Base-by-base conservation (phyloP, 148 eudicot genomes). In the Cornus controversa region DNA sequence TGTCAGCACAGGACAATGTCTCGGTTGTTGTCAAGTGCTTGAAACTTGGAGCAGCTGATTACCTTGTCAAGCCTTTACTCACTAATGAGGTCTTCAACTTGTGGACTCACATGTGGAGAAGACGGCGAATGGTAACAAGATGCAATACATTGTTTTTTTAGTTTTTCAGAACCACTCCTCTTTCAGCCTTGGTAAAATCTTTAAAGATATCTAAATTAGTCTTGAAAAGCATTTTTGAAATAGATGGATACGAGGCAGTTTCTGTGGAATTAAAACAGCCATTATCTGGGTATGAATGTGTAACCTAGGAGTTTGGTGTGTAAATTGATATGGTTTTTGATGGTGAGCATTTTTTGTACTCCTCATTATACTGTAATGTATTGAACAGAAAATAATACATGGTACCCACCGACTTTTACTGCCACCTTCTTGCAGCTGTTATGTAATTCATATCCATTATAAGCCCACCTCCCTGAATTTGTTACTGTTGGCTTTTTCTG, bases 41-140 rank as follows among this genome's bases (percentile, higher is more conserved):
- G 87, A 96, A 96, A 80, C 85, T 93, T 80, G 99, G 99, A 79
- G 99, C 99, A 73, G 99, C 99, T 72, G 98, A 96, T 88, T 96
- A 90, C 84, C 98, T 96, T 71, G 98, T 96, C 75, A 96, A 96
- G 88, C 99, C 99, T 29, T 84, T 96, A 78, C 92, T 98, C 69
- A 93, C 97, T 18, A 96, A 96, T 81, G 99, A 96, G 85, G 80
- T 96, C 36, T 79, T 96, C 83, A 96, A 96, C 79, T 86, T 96
- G 84, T 96, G 99, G 99, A 96, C 98, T 65, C 99, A 96, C 86
- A 96, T 96, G 99, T 96, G 99, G 99, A 89, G 98, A 78, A 84
- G 99, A 75, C 77, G 99, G 82, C 86, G 88, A 73, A 93, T 86
- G 96, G 98, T 91, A n/a, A n/a, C n/a, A n/a, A n/a, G n/a, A 86